These are phyloP conservation scores for Aegilops tauschii DNA, from an alignment of 176 grass and related monocot species.

Conservation along the genomic window DNA sequence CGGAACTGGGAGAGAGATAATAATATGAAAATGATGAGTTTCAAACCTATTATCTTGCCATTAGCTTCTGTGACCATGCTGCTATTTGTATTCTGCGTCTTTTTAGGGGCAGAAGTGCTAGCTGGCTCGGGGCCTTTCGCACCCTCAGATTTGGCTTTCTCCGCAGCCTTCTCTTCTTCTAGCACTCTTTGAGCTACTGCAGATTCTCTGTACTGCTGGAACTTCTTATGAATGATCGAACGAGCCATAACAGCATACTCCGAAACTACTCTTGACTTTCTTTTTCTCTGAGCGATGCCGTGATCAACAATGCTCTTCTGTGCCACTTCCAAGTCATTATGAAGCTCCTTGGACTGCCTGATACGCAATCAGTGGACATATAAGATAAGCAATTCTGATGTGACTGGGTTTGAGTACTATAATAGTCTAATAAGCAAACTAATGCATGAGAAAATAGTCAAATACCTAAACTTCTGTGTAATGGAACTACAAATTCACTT, in stretches of 20 bases:
- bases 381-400: not conserved
- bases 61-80: conserved; percentile 1
- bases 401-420: not conserved
- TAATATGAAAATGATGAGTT: not conserved
- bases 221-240: conserved; percentile 57
- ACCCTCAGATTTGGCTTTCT: conserved; percentile 19
- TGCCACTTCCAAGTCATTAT: conserved; percentile 46
- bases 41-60: conserved; percentile 11
- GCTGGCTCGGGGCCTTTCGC: conserved; percentile 12
- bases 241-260: conserved; percentile 61
- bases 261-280: conserved; percentile 54
- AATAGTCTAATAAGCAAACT: not conserved
- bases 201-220: conserved; percentile 55
- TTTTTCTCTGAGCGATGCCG: conserved; percentile 46
- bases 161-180: conserved; percentile 22
- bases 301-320: conserved; percentile 57
- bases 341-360: conserved; percentile 70
- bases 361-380: conserved; percentile 14
- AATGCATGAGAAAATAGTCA: conserved; percentile 7
- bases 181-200: conserved; percentile 42
- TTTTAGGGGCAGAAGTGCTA: conserved; percentile 7
- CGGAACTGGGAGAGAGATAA: not conserved
- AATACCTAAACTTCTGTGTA: not conserved
- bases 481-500: not conserved
- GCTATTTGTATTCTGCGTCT: conserved; percentile 1